A percentile compares a stretch with the other conserved stretches of the same genome.
phyloP scores from a whole-genome alignment of 179 eudicot species.

The Silene coronaria region DNA sequence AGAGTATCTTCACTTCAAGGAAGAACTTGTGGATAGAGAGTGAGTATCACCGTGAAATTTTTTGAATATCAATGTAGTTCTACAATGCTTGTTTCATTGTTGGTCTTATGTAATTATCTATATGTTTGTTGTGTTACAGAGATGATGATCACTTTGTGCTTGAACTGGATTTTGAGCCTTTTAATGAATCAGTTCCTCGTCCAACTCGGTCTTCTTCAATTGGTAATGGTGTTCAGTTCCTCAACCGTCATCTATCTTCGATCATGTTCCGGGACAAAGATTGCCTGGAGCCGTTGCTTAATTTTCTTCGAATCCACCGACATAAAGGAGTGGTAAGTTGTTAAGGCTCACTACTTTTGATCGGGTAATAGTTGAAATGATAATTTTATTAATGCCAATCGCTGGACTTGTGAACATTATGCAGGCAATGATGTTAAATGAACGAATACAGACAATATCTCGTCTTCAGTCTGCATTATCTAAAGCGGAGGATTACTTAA shows the following conservation, averaged over 20 bases:
- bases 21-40: constrained; percentile 48
- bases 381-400: background rate
- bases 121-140: constrained; percentile 9
- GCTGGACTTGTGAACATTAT: background rate
- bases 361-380: background rate
- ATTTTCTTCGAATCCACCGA: constrained; percentile 55
- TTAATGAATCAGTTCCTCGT: constrained; percentile 49
- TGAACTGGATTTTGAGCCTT: constrained; percentile 75
- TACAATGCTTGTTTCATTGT: background rate
- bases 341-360: background rate
- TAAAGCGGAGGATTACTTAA: constrained; percentile 59
- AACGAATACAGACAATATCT: constrained; percentile 47
- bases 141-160: constrained; percentile 55
- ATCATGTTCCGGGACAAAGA: constrained; percentile 77
- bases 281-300: constrained; percentile 58
- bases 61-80: background rate
- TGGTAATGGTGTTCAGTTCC: constrained; percentile 80
- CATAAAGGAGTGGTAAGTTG: constrained; percentile 52
- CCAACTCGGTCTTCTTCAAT: constrained; percentile 76
- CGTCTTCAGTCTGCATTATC: constrained; percentile 55
- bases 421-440: constrained; percentile 78
- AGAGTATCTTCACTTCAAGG: constrained; percentile 53
- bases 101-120: background rate
- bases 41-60: constrained; percentile 17
- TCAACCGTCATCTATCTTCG: constrained; percentile 70